A percentile compares a stretch with the other conserved stretches of the same genome.
Evolutionary conservation across 1,284 basidiomycete genomes (phyloP).

Genomic region (Kalmanozyma brasiliensis): DNA sequence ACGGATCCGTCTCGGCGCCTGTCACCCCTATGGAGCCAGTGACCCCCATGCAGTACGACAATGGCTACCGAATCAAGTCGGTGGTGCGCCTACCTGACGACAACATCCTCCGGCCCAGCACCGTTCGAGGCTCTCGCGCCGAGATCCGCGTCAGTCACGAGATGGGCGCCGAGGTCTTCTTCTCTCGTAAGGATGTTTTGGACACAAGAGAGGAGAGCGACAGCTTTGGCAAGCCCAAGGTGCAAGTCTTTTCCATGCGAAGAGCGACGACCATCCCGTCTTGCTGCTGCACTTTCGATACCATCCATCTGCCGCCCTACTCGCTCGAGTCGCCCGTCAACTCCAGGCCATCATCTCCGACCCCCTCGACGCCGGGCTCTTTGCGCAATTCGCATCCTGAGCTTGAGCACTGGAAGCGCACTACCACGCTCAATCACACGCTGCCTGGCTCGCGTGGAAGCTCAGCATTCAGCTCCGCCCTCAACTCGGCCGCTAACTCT

Average conservation of each 20-base stretch:
- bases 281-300: constrained; percentile 63
- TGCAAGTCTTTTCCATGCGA: constrained; percentile 66
- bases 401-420: constrained; percentile 58
- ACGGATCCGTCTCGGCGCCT: constrained; percentile 44
- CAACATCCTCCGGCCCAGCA: constrained; percentile 60
- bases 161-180: constrained; percentile 63
- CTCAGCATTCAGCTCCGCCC: constrained; percentile 28
- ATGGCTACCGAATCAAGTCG: constrained; percentile 62
- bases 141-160: constrained; percentile 65
- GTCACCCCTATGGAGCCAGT: constrained; percentile 49
- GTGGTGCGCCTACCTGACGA: constrained; percentile 64
- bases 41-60: constrained; percentile 38
- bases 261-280: constrained; percentile 57
- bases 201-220: constrained; percentile 59
- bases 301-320: constrained; percentile 66
- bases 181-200: constrained; percentile 61
- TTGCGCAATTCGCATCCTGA: constrained; percentile 47
- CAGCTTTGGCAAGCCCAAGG: constrained; percentile 60
- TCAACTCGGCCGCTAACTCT: constrained; percentile 41
- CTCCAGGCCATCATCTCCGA: constrained; percentile 56
- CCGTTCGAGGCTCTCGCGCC: constrained; percentile 61
- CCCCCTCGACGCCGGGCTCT: constrained; percentile 21
- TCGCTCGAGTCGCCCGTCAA: constrained; percentile 57
- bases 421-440: constrained; percentile 51
- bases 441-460: constrained; percentile 50